Conservation (phyloP, 2,329 filamentous ascomycete species). For the Pseudopyrenochaeta lycopersici region DNA sequence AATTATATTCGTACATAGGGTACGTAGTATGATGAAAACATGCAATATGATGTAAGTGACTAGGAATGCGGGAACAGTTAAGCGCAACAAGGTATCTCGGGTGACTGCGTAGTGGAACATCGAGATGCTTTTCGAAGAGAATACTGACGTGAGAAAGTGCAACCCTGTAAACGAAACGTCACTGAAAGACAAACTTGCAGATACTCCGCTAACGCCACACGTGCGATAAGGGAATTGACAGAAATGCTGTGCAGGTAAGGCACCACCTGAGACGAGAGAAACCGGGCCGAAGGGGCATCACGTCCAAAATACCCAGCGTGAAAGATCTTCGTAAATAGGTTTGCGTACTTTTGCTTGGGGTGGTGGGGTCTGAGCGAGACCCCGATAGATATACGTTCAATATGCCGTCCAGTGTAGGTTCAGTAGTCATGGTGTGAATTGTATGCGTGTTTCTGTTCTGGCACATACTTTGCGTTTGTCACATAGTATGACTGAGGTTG, state of each 20-base stretch:
- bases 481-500: constrained; percentile 40
- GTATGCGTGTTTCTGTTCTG: too few species aligned
- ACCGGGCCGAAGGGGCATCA: too few species aligned
- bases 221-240: too few species aligned
- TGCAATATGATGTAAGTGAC: too few species aligned
- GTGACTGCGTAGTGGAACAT: neutral
- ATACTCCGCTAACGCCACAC: neutral
- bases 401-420: constrained; percentile 3
- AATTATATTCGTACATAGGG: constrained; percentile 23
- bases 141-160: neutral
- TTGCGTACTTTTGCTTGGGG: constrained; percentile 10
- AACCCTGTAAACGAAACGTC: neutral
- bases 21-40: too few species aligned
- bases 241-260: too few species aligned
- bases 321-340: too few species aligned
- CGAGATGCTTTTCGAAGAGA: neutral
- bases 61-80: too few species aligned
- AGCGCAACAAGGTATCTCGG: too few species aligned
- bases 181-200: neutral
- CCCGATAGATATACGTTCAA: neutral
- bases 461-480: constrained; percentile 36
- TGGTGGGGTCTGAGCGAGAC: constrained; percentile 1
- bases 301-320: too few species aligned
- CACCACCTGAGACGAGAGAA: too few species aligned
- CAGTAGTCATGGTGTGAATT: too few species aligned